Conservation (phyloP, 2,329 filamentous ascomycete species). For the Colletotrichum sp. region DNA sequence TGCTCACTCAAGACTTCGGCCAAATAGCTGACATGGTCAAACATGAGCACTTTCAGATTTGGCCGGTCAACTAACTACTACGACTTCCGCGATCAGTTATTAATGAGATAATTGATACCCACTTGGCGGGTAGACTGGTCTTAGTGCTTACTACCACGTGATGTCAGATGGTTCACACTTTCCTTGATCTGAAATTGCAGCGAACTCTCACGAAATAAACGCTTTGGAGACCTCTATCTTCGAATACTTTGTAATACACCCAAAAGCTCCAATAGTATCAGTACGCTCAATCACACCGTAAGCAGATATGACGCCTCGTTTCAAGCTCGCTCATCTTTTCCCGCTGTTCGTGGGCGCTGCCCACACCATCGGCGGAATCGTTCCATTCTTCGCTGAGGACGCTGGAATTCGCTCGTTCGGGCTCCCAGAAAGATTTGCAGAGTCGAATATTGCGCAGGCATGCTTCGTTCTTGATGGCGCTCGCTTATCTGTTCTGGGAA, state of each 20-base stretch:
- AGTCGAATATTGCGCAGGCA: neutral
- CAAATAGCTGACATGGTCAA: neutral
- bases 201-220: neutral
- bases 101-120: fast-evolving
- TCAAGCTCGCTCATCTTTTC: neutral
- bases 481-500: neutral
- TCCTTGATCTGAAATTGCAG: neutral
- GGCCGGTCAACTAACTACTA: neutral
- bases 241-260: neutral
- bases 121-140: neutral
- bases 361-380: neutral
- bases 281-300: fast-evolving
- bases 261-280: neutral
- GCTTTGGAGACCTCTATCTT: neutral
- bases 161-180: neutral
- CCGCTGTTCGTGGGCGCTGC: neutral
- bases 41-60: neutral
- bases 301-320: neutral
- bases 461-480: neutral
- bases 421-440: neutral
- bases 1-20: neutral
- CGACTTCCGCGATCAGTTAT: neutral
- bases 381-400: neutral
- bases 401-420: neutral
- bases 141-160: neutral